Conservation (phyloP, 192 early-diverging fungal genomes). For the Coemansia sp. region DNA sequence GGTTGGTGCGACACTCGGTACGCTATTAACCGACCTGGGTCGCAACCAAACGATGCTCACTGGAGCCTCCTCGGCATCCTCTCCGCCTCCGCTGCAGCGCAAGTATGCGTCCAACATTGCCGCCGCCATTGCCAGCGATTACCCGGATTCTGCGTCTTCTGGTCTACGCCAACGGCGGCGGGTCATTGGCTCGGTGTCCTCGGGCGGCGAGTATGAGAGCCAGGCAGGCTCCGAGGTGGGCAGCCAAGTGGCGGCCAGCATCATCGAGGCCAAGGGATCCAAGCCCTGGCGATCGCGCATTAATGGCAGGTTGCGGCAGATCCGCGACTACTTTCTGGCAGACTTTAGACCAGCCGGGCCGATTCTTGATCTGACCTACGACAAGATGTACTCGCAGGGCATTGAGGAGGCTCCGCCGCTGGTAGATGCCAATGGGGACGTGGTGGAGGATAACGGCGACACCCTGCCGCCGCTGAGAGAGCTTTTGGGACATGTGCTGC, state of each 20-base stretch:
- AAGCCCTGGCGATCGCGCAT: background rate
- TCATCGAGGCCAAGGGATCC: conserved; percentile 17
- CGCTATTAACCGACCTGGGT: conserved; percentile 21
- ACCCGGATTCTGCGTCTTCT: background rate
- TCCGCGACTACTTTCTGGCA: conserved; percentile 49
- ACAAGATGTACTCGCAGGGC: conserved; percentile 43
- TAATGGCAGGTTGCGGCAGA: conserved; percentile 14
- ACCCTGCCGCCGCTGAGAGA: conserved; percentile 30
- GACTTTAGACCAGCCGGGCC: conserved; percentile 44
- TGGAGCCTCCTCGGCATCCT: background rate
- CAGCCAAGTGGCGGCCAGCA: conserved; percentile 21
- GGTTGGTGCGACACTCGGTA: conserved; percentile 17
- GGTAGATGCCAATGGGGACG: conserved; percentile 5
- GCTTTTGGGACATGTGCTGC: conserved; percentile 33
- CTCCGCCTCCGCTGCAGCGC: background rate
- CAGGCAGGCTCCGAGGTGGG: background rate
- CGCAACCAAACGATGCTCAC: conserved; percentile 1
- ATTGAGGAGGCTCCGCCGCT: conserved; percentile 8
- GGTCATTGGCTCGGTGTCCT: background rate
- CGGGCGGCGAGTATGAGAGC: background rate
- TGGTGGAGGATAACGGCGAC: conserved; percentile 29
- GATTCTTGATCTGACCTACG: conserved; percentile 51
- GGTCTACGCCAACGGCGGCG: conserved; percentile 12
- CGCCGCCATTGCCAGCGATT: background rate
- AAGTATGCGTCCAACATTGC: background rate